Base-by-base conservation (phyloP, 2,329 filamentous ascomycete species). In the Ploettnerulaceae sp. region DNA sequence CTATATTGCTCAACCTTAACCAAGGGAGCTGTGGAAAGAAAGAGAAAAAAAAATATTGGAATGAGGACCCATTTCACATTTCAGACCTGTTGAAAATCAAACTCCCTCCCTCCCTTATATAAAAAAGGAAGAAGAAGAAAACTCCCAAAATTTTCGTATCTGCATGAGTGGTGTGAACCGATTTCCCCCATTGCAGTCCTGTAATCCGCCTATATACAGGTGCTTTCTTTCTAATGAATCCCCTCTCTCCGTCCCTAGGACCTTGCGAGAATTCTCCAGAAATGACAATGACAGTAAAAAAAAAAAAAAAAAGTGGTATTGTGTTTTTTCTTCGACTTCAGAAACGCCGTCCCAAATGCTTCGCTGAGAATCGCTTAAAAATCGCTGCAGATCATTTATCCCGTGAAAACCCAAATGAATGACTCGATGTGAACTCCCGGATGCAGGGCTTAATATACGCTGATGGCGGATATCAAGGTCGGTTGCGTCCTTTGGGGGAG, bases 361-460 rank as follows among this genome's bases (percentile, higher is more conserved):
- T 42, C 33, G 25, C 22, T 21, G 28, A 17, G 34, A 45, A 32
- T 48, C 51, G 48, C 51, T 44, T 48, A 49, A 31, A 32, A 56
- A 53, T 49, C 46, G 52, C 48, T 49, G 50, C 46, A 45, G 37
- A 42, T 34, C 28, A 22, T 14, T 37, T 26, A 43, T 44, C 41
- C 41, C 40, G 22, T 22, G 36, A 47, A 53, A 40, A 35, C 44
- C 46, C 40, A 45, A 46, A 47, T 35, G 35, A 18, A 45, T 49
- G 33, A 21, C 35, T 34, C 41, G 21, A 44, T 26, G 20, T 7
- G n/a, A n/a, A 33, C 5, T 6, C 31, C 4, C 4, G 26, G 26
- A n/a, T 14, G 7, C 1, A 15, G 34, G 14, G 17, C 35, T 56
- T 61, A 76, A 55, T 70, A 76, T 39, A 72, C 72, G 57, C 71